Evolutionary conservation across 2,329 filamentous ascomycete genomes (phyloP), one percentile per base, ranked within the genome.

Genomic region (Escovopsis sp.): DNA sequence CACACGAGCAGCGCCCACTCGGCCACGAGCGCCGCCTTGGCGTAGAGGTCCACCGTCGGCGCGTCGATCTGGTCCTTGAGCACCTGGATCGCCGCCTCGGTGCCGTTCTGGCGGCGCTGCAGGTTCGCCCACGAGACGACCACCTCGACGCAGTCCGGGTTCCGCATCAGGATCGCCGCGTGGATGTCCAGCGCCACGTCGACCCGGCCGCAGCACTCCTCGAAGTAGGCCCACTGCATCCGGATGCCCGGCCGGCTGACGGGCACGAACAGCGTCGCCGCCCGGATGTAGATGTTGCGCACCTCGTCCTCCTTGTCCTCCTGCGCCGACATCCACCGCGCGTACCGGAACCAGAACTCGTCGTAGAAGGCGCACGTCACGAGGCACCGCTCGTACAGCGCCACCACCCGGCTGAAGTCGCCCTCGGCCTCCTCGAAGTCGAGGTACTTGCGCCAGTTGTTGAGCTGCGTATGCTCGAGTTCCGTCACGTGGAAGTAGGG

Each of bases 281-380:
- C 91, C 43, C 87, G 79, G 57, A 89, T 79, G 57, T 93, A 96
- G 48, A 96, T 91, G 59, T 85, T 88, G 43, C 91, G 81, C 6
- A 89, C 81, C 56, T 95, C 88, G 57, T 95, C 85, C n/a, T n/a
- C n/a, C n/a, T n/a, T n/a, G n/a, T n/a, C n/a, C n/a, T n/a, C n/a
- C n/a, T n/a, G n/a, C n/a, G 77, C 77, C 45, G 74, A 71, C 84
- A 95, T 94, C 91, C 91, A 98, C 34, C 89, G 73, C 13, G 83
- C 85, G 61, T 94, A 98, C n/a, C 91, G 82, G 53, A 94, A 78
- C 91, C 91, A 98, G 61, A 96, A 94, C 57, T 96, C 89, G 39
- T 96, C 89, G 57, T 98, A 95, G 50, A 93, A 82, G 13, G 91
- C 89, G 54, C 85, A 93, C 0, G 86, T 89, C 31, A 94, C 85